Base-by-base conservation (phyloP, 306 rosid genomes). In the Quercus suber region DNA sequence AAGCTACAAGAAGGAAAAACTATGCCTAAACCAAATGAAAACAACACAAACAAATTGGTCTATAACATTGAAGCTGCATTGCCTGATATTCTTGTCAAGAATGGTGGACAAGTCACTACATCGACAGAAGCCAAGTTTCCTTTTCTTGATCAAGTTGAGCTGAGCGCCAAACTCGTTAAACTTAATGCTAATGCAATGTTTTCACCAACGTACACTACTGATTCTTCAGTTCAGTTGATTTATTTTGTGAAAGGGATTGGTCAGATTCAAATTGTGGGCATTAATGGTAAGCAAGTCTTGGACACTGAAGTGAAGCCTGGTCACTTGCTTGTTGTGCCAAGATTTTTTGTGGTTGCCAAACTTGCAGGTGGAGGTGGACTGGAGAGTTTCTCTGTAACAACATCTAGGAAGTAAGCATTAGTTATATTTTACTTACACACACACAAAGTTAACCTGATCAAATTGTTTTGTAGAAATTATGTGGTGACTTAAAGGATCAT, bases 281-380 rank as follows among this genome's bases (percentile, higher is more conserved):
- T 65, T 5, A 80, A 69, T 51, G 89, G 91, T 2, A 57, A 87
- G 13, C 49, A 45, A 51, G 85, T 43, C 5, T 75, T 90, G 84
- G 86, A 89, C 60, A 23, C 79, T 27, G 57, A 83, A 55, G 92
- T 90, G 15, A 71, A 33, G 80, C 80, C 74, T 41, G 95, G 91
- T 49, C 80, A 89, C n/a, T 78, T 89, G 83, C 12, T 90, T 73
- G 77, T 92, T 0, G 93, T 92, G 73, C 97, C 93, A 1, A 82
- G 60, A 1, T 87, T 84, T 64, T 87, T 84, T 51, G 89, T 76
- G 21, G 81, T 79, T 12, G 90, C 91, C 19, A 5, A 69, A 69
- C 45, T 78, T 73, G 93, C 97, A 3, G 90, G 89, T 5, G 77
- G 10, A 52, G 79, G 82, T 53, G 93, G 93, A 68, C 3, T 90